phyloP scores from a whole-genome alignment of 2,329 filamentous ascomycete genomes.

The Periconia sp. region DNA sequence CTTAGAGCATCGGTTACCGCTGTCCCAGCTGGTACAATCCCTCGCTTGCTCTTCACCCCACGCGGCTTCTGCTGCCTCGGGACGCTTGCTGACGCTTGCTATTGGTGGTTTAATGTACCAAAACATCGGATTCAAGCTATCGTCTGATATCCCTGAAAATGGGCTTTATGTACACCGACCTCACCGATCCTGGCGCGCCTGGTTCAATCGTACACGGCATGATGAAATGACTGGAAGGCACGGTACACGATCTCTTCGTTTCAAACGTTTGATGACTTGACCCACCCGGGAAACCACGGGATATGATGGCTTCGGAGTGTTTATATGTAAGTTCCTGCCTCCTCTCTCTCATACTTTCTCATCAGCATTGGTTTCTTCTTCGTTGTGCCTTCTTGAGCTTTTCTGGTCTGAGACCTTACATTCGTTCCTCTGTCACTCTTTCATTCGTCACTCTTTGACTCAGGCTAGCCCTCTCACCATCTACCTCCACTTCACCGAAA shows the following conservation, averaged over 20 bases:
- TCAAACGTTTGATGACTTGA: conserved; percentile 45
- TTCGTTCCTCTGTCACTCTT: conserved; percentile 44
- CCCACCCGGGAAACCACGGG: conserved; percentile 31
- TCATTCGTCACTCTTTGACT: conserved; percentile 32
- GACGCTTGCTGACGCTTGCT: neutral
- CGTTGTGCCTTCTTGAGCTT: conserved; percentile 29
- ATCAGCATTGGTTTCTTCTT: conserved; percentile 21
- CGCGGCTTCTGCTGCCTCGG: conserved; percentile 14
- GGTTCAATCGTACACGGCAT: too few relatives aligned
- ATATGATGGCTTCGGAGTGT: conserved; percentile 9
- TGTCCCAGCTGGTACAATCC: conserved; percentile 23
- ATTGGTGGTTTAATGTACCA: conserved; percentile 37
- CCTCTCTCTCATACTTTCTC: conserved; percentile 3
- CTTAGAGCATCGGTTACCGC: conserved; percentile 29
- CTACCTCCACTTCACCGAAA: conserved; percentile 21
- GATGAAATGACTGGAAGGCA: conserved; percentile 27
- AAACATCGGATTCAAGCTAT: conserved; percentile 26
- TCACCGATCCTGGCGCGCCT: too few relatives aligned
- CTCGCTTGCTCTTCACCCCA: conserved; percentile 24
- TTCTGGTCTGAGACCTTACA: conserved; percentile 47
- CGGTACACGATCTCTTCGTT: too few relatives aligned
- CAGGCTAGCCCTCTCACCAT: conserved; percentile 35
- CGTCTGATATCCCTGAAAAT: conserved; percentile 19
- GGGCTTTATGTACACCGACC: too few relatives aligned
- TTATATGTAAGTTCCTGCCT: conserved; percentile 26